A percentile compares a stretch with the other conserved stretches of the same genome.
These are phyloP conservation scores for Trichosanthes cucumerina DNA, from an alignment of 306 rosid genomes.

Conservation along the genomic window DNA sequence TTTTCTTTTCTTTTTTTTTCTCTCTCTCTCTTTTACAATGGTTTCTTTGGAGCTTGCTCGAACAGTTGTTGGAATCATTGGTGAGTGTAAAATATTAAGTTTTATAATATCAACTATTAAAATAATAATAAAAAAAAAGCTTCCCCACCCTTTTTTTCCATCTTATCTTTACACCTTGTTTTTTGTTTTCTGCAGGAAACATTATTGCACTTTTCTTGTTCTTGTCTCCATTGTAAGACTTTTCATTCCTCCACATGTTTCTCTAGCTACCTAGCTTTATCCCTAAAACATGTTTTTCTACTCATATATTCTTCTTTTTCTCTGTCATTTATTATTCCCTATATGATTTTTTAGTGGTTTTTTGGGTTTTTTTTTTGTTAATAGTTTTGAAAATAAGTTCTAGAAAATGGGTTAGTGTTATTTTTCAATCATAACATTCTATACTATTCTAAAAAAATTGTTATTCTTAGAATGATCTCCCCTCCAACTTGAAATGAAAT, in stretches of 20 bases:
- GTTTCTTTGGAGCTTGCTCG: conserved; percentile 48
- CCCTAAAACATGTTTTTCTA: too few species aligned
- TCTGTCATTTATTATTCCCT: background rate
- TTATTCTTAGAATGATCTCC: too few species aligned
- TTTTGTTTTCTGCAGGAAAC: conserved; percentile 47
- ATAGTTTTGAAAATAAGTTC: background rate
- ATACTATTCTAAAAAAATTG: too few species aligned
- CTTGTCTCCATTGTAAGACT: conserved; percentile 73
- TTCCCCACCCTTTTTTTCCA: background rate
- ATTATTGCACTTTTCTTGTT: conserved; percentile 59
- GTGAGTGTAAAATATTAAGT: conserved; percentile 16
- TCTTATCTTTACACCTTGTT: background rate
- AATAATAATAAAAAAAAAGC: background rate
- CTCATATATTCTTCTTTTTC: background rate
- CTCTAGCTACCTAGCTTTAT: too few species aligned
- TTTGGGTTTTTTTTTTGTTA: background rate
- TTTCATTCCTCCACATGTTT: background rate
- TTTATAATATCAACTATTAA: background rate
- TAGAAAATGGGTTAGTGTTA: too few species aligned
- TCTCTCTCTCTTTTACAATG: conserved; percentile 29
- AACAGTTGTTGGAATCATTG: conserved; percentile 57
- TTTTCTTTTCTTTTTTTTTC: background rate
- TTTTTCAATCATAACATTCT: too few species aligned
- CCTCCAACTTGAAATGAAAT: too few species aligned
- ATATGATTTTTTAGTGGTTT: background rate